A percentile compares a stretch with the other conserved stretches of the same genome.
Evolutionary conservation across 169 alveolate genomes (phyloP).

Genomic region (Miamiensis avidus): DNA sequence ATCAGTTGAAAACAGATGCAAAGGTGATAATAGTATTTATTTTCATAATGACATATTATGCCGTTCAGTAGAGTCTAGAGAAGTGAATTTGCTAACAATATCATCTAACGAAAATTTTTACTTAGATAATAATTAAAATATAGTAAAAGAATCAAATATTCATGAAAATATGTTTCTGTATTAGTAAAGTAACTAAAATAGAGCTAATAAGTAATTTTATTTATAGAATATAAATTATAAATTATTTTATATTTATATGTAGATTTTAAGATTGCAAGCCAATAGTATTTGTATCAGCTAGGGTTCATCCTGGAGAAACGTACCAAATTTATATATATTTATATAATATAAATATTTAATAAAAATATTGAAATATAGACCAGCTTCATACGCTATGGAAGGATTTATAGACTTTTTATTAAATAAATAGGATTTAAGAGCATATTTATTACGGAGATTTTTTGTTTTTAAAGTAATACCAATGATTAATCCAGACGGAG

Average conservation of each 20-base stretch:
- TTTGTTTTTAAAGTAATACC: slow-evolving; percentile 88
- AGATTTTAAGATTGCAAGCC: slow-evolving; percentile 36
- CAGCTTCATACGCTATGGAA: slow-evolving; percentile 57
- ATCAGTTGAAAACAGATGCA: neutral
- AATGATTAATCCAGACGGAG: slow-evolving; percentile 87
- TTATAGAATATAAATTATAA: neutral
- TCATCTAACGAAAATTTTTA: slow-evolving; percentile 19
- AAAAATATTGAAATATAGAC: slow-evolving; percentile 16
- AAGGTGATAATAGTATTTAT: slow-evolving; percentile 26
- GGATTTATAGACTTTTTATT: slow-evolving; percentile 63
- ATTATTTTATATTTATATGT: neutral
- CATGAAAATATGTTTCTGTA: slow-evolving; percentile 21
- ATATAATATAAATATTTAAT: too few relatives aligned
- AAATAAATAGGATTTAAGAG: slow-evolving; percentile 51
- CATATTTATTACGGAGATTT: slow-evolving; percentile 58
- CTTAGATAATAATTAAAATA: too few relatives aligned
- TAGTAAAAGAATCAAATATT: slow-evolving; percentile 25
- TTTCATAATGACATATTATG: slow-evolving; percentile 48
- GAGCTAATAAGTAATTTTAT: slow-evolving; percentile 19
- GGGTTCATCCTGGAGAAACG: slow-evolving; percentile 79
- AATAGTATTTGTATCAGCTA: slow-evolving; percentile 53
- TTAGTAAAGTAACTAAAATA: slow-evolving; percentile 2
- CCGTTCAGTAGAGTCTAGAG: slow-evolving; percentile 34
- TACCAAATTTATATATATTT: too few relatives aligned
- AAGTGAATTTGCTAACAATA: slow-evolving; percentile 34